phyloP scores from a whole-genome alignment of 129 eudicot genomes.

The Chrysanthemum lavandulifolium region DNA sequence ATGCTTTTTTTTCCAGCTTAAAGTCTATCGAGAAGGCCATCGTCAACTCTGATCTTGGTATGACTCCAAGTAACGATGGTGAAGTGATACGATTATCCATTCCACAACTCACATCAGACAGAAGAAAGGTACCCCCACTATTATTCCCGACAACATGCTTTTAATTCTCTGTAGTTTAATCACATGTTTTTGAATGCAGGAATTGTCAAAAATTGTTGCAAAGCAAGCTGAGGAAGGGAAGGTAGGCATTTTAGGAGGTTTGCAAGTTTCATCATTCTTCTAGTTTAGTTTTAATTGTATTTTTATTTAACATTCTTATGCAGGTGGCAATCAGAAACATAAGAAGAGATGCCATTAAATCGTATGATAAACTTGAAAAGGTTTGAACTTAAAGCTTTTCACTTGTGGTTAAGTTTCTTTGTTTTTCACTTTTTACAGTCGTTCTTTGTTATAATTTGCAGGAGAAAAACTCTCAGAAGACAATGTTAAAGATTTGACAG shows the following conservation, averaged over 20 bases:
- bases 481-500: slow-evolving; percentile 74
- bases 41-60: slow-evolving; percentile 73
- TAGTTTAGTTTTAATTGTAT: background rate
- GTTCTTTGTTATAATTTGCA: slow-evolving; percentile 24
- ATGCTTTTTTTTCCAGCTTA: slow-evolving; percentile 47
- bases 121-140: slow-evolving; percentile 72
- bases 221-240: slow-evolving; percentile 97
- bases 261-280: background rate
- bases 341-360: slow-evolving; percentile 93
- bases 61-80: slow-evolving; percentile 85
- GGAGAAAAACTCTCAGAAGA: slow-evolving; percentile 99
- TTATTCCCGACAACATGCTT: slow-evolving; percentile 1
- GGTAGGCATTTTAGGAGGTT: slow-evolving; percentile 40
- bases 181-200: slow-evolving; percentile 48
- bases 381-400: slow-evolving; percentile 36
- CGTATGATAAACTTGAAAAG: slow-evolving; percentile 95
- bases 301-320: slow-evolving; percentile 1
- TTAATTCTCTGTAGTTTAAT: slow-evolving; percentile 4
- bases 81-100: slow-evolving; percentile 82
- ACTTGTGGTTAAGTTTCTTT: background rate
- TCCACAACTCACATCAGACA: slow-evolving; percentile 87
- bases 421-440: slow-evolving; percentile 2
- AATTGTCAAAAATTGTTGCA: slow-evolving; percentile 76
- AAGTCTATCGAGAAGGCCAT: slow-evolving; percentile 96
- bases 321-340: slow-evolving; percentile 94